phyloP scores from a whole-genome alignment of 208 protist species.

The Herpetomonas muscarum region DNA sequence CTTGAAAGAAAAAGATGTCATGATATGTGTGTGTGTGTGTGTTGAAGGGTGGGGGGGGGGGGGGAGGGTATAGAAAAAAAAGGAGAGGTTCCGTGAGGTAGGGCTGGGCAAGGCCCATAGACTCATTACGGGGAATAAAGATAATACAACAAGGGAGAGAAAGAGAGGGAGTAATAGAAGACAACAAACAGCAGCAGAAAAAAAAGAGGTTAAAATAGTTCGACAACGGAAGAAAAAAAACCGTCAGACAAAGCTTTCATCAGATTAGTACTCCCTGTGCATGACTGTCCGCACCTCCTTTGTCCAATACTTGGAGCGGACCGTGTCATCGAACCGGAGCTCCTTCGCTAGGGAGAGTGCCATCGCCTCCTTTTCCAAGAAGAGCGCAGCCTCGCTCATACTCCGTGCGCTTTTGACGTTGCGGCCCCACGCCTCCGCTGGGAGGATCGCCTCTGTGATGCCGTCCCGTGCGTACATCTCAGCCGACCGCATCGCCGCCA shows the following conservation, averaged over 20 bases:
- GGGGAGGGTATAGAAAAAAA: neutral
- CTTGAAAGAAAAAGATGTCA: too few relatives aligned
- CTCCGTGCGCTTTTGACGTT: neutral
- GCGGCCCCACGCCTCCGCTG: constrained; percentile 6
- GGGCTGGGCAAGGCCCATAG: neutral
- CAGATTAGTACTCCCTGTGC: constrained; percentile 43
- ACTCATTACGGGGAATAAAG: neutral
- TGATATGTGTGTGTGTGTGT: too few relatives aligned
- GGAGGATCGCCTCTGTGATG: constrained; percentile 15
- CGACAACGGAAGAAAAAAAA: constrained; percentile 1
- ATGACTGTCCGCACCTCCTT: constrained; percentile 44
- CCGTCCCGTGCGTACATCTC: constrained; percentile 33
- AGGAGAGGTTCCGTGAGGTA: neutral
- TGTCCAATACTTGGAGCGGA: constrained; percentile 78
- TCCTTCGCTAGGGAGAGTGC: constrained; percentile 53
- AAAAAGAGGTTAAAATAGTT: neutral
- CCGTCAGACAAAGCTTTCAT: neutral
- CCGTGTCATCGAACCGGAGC: constrained; percentile 40
- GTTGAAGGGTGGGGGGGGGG: too few relatives aligned
- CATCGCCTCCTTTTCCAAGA: constrained; percentile 33
- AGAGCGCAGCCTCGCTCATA: constrained; percentile 17
- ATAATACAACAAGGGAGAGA: neutral
- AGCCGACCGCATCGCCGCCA: constrained; percentile 24
- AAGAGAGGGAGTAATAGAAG: neutral
- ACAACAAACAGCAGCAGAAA: constrained; percentile 5